Conservation (phyloP, 1,284 basidiomycete species). For the Wallemia mellicola region DNA sequence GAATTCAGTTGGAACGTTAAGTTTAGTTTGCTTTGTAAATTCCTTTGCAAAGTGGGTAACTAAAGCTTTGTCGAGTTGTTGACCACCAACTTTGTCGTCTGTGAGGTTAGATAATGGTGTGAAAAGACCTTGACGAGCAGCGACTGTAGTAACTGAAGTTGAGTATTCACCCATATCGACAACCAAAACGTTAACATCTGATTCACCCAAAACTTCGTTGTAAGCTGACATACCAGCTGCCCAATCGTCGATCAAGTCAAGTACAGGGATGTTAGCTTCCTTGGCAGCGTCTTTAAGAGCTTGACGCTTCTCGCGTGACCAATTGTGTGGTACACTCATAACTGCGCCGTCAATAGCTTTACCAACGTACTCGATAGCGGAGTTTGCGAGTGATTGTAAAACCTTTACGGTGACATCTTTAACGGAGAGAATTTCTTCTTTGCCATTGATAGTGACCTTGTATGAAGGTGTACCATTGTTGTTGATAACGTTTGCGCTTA, state of each 20-base stretch:
- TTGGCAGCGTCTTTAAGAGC: slow-evolving; percentile 16
- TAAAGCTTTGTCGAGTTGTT: slow-evolving; percentile 46
- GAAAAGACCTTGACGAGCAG: not conserved
- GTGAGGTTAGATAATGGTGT: not conserved
- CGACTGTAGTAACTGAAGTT: slow-evolving; percentile 4
- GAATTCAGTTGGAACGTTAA: slow-evolving; percentile 31
- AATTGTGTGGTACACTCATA: slow-evolving; percentile 34
- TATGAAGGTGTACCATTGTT: slow-evolving; percentile 58
- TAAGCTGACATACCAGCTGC: slow-evolving; percentile 34
- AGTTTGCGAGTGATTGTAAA: slow-evolving; percentile 51
- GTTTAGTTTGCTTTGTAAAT: slow-evolving; percentile 88
- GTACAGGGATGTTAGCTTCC: slow-evolving; percentile 9
- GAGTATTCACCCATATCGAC: slow-evolving; percentile 23
- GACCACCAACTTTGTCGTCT: slow-evolving; percentile 20
- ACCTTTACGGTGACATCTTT: slow-evolving; percentile 64
- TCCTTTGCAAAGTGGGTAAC: slow-evolving; percentile 83
- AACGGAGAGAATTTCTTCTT: slow-evolving; percentile 46
- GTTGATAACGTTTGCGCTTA: slow-evolving; percentile 30
- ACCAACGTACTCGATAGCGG: slow-evolving; percentile 78
- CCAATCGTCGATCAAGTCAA: slow-evolving; percentile 32
- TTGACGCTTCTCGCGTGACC: slow-evolving; percentile 13
- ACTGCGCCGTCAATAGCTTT: slow-evolving; percentile 52
- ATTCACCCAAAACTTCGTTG: slow-evolving; percentile 39
- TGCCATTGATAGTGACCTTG: slow-evolving; percentile 36
- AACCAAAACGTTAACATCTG: slow-evolving; percentile 48